Percentiles rank a stretch among this genome's conserved stretches.
Conservation (phyloP, 2,329 filamentous ascomycete species). For the Cryphonectria naterciae region DNA sequence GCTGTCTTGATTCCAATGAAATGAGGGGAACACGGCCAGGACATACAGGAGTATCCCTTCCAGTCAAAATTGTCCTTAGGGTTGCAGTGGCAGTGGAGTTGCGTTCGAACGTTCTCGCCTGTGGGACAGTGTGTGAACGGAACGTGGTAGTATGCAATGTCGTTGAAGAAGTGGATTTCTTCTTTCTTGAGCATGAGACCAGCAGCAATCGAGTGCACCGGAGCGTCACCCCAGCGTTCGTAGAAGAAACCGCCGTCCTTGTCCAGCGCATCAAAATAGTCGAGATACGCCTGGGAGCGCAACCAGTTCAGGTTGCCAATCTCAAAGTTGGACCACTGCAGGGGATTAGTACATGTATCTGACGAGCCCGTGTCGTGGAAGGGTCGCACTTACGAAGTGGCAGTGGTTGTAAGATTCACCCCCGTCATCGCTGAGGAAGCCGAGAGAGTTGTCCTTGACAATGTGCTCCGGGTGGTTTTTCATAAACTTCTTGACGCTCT, state of each 20-base stretch:
- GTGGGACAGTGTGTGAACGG: conserved; percentile 98
- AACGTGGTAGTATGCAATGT: conserved; percentile 97
- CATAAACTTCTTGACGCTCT: conserved; percentile 94
- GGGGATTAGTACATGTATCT: conserved; percentile 5
- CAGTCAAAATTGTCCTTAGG: conserved; percentile 98
- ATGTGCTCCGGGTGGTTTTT: conserved; percentile 88
- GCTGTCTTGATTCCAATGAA: not conserved
- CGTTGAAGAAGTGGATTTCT: conserved; percentile 97
- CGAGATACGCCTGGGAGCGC: conserved; percentile 82
- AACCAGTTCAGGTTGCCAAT: conserved; percentile 94
- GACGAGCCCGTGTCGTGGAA: not conserved
- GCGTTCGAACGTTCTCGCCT: conserved; percentile 78
- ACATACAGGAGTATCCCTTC: conserved; percentile 96
- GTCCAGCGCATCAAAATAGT: conserved; percentile 90
- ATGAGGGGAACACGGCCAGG: conserved; percentile 28
- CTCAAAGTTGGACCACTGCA: conserved; percentile 97
- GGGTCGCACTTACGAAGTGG: conserved; percentile 75
- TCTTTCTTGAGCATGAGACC: conserved; percentile 86
- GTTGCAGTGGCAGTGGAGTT: conserved; percentile 92
- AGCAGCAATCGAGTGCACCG: conserved; percentile 96
- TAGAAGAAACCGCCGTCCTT: conserved; percentile 97
- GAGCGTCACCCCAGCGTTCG: conserved; percentile 96
- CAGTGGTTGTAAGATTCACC: conserved; percentile 96
- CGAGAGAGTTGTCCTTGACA: conserved; percentile 81
- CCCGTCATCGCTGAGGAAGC: conserved; percentile 87